Percentiles rank a stretch among this genome's conserved stretches.
Evolutionary conservation across 495 filamentous ascomycete genomes (phyloP).

Genomic region (Talaromyces liani): DNA sequence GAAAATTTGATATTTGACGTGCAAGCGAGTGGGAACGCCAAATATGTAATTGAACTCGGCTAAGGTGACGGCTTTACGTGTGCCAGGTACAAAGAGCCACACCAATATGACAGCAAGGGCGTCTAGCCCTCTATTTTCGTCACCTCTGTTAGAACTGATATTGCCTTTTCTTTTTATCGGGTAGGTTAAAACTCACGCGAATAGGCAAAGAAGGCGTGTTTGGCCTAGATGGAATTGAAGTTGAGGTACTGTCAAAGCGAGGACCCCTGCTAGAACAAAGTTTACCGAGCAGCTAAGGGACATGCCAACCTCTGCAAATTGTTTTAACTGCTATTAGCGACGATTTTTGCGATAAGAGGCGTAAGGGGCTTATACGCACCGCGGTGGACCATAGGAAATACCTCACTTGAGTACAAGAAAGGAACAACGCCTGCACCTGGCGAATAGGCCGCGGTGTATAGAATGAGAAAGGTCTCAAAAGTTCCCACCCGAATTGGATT

Average conservation of each 20-base stretch:
- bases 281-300: conserved; percentile 13
- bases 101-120: conserved; percentile 13
- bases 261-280: conserved; percentile 13
- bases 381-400: conserved; percentile 12
- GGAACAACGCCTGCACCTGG: conserved; percentile 17
- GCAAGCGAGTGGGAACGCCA: conserved; percentile 24
- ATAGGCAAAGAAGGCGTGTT: conserved; percentile 12
- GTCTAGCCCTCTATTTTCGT: conserved; percentile 11
- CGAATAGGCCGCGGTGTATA: conserved; percentile 17
- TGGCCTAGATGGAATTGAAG: conserved; percentile 10
- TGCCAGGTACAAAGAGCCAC: conserved; percentile 19
- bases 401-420: conserved; percentile 17
- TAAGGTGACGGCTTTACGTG: conserved; percentile 10
- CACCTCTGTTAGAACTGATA: neutral
- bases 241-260: conserved; percentile 13
- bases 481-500: conserved; percentile 3
- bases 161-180: neutral
- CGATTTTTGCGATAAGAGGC: neutral
- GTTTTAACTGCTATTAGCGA: neutral
- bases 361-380: neutral
- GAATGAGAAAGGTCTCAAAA: conserved; percentile 11
- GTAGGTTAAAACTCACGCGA: conserved; percentile 9
- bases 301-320: conserved; percentile 15
- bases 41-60: conserved; percentile 19
- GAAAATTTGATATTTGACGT: conserved; percentile 26